Evolutionary conservation across 495 filamentous ascomycete genomes (phyloP), one percentile per base, ranked within the genome.

Genomic region (Xylaria intraflava): DNA sequence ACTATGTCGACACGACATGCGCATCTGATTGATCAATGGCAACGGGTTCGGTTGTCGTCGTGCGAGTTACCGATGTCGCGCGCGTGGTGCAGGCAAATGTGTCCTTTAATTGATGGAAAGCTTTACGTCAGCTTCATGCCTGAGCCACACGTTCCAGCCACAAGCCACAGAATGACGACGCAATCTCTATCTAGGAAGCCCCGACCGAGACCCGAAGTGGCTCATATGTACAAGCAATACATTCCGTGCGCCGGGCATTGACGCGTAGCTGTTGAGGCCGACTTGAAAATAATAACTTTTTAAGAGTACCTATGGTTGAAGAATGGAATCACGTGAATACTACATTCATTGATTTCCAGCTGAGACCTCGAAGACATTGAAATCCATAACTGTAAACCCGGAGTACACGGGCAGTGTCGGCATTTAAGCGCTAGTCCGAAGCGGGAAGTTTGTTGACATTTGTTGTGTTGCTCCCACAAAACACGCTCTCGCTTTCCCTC

Each of bases 391-490:
- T n/a, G n/a, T n/a, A n/a, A n/a, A 8, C 31, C 31, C 31, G 31
- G 9, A 8, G 14, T 35, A 11, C 14, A 35, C 7, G 7, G 31
- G 12, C 31, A 35, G 31, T 10, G 14, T 12, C 31, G 5, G 10
- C 8, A 33, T 33, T 12, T 6, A 33, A 33, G 14, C 46, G 38
- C 65, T 65, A 66, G 58, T 1, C 62, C 42, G 0, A 22, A 63
- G 60, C 3, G 23, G 44, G 64, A 29, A 64, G 56, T 67, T 64
- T 68, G 65, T 69, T 69, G 66, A 69, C 52, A 38, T 61, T 33
- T 31, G 20, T 41, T 31, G 5, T 40, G 17, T 33, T n/a, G 36
- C 42, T 40, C 58, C 58, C 50, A 56, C 54, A 59, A 61, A 59
- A 62, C 61, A 59, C 46, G 39, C 24, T 53, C 48, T 14, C 8